Evolutionary conservation across 1,139 yeast species (phyloP).

Genomic region (Scheffersomyces cryptocercus): DNA sequence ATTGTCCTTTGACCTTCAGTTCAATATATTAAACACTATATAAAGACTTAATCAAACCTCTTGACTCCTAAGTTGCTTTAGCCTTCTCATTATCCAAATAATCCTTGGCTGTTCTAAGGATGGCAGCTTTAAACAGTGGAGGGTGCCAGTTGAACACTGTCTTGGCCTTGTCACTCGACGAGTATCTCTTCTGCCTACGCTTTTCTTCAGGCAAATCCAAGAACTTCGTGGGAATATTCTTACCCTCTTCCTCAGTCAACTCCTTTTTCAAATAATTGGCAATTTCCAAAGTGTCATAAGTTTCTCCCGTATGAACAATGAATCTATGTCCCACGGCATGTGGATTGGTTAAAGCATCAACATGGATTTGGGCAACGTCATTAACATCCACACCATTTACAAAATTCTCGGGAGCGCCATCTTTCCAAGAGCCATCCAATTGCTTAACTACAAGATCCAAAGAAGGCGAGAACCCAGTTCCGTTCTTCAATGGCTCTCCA

Average conservation of each 20-base stretch:
- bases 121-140: too few species aligned
- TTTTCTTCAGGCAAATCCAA: not conserved
- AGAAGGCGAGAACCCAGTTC: constrained; percentile 2
- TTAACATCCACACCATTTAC: constrained; percentile 16
- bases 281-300: not conserved
- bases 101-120: too few species aligned
- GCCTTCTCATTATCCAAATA: too few species aligned
- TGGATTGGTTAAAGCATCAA: constrained; percentile 10
- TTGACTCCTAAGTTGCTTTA: too few species aligned
- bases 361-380: constrained; percentile 18
- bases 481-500: constrained; percentile 14
- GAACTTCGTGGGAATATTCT: constrained; percentile 3
- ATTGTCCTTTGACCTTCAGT: too few species aligned
- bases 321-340: constrained; percentile 14
- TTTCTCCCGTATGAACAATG: constrained; percentile 1
- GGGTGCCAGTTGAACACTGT: not conserved
- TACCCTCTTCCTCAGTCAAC: not conserved
- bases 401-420: constrained; percentile 3
- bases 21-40: too few species aligned
- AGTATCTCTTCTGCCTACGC: too few species aligned
- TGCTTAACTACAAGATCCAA: constrained; percentile 1
- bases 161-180: not conserved
- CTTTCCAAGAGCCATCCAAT: constrained; percentile 2
- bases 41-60: too few species aligned
- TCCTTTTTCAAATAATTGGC: not conserved